phyloP scores from a whole-genome alignment of 495 filamentous ascomycete genomes.

The Daldinia grandis region DNA sequence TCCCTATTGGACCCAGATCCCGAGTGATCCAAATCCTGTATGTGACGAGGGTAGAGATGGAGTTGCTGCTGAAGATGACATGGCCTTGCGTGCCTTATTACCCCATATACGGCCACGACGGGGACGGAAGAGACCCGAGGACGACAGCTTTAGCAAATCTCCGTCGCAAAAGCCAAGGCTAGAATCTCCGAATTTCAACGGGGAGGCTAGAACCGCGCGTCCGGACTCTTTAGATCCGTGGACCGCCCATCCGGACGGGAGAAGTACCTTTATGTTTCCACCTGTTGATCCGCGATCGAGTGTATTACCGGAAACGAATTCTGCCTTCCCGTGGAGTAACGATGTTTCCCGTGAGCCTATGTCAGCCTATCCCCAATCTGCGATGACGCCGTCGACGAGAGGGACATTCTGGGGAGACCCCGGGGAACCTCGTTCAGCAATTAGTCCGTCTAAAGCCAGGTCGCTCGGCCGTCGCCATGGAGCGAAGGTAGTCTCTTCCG shows the following conservation, averaged over 20 bases:
- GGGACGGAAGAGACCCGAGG: slow-evolving; percentile 82
- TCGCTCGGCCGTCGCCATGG: slow-evolving; percentile 77
- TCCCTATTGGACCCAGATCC: slow-evolving; percentile 85
- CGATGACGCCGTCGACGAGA: slow-evolving; percentile 69
- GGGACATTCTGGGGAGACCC: slow-evolving; percentile 57
- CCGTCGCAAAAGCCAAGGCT: slow-evolving; percentile 71
- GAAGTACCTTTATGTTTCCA: slow-evolving; percentile 50
- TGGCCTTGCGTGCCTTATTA: slow-evolving; percentile 86
- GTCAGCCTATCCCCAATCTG: slow-evolving; percentile 79
- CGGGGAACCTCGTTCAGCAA: slow-evolving; percentile 73
- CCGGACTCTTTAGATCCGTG: slow-evolving; percentile 51
- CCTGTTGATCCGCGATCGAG: slow-evolving; percentile 46
- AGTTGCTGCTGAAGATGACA: slow-evolving; percentile 88
- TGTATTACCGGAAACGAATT: slow-evolving; percentile 33
- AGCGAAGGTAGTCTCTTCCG: slow-evolving; percentile 88
- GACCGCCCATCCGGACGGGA: slow-evolving; percentile 60
- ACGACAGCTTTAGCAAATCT: slow-evolving; percentile 66
- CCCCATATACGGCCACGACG: slow-evolving; percentile 91
- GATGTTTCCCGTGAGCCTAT: slow-evolving; percentile 64
- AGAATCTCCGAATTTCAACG: slow-evolving; percentile 69
- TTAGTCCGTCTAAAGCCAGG: slow-evolving; percentile 70
- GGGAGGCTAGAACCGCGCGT: slow-evolving; percentile 58
- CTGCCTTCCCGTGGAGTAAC: slow-evolving; percentile 49
- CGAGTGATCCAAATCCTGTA: slow-evolving; percentile 68
- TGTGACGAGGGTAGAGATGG: slow-evolving; percentile 77